Evolutionary conservation across 108 stramenopile genomes (phyloP).

Genomic region (Cyclotella baltica): DNA sequence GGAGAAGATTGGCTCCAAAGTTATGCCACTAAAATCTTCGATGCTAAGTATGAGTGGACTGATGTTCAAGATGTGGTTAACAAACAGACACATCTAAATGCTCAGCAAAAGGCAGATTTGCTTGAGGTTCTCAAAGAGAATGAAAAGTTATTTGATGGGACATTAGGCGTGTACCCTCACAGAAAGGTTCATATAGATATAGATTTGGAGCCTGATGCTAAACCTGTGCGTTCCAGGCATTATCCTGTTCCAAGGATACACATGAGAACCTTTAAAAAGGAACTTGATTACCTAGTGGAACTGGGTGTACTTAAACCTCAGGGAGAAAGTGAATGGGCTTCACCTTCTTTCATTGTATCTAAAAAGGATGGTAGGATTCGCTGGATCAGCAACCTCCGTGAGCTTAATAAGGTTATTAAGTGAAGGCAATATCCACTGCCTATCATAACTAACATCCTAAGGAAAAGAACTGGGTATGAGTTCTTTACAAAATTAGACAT

Average conservation of each 20-base stretch:
- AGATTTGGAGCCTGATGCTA: constrained; percentile 31
- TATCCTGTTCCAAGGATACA: constrained; percentile 34
- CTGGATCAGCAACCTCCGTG: neutral
- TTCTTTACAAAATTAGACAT: constrained; percentile 10
- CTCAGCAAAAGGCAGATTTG: constrained; percentile 22
- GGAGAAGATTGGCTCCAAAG: neutral
- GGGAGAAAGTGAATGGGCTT: constrained; percentile 12
- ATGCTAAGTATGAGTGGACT: constrained; percentile 48
- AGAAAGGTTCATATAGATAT: constrained; percentile 46
- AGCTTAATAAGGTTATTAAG: neutral
- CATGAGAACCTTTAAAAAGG: constrained; percentile 34
- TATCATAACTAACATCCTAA: neutral
- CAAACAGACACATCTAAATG: constrained; percentile 46
- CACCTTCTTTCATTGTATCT: constrained; percentile 10
- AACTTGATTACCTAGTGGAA: constrained; percentile 20
- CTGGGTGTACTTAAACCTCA: constrained; percentile 6
- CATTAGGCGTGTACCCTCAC: constrained; percentile 43
- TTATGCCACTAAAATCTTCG: constrained; percentile 35
- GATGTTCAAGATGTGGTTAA: constrained; percentile 23
- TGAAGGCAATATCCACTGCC: neutral
- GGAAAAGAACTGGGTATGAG: neutral
- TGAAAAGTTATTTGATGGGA: constrained; percentile 43
- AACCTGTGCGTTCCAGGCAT: constrained; percentile 26
- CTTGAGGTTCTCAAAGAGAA: constrained; percentile 22
- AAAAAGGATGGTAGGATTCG: too few species aligned